phyloP scores from a whole-genome alignment of 768 basidiomycete genomes.

The Boletus subcaerulescens region DNA sequence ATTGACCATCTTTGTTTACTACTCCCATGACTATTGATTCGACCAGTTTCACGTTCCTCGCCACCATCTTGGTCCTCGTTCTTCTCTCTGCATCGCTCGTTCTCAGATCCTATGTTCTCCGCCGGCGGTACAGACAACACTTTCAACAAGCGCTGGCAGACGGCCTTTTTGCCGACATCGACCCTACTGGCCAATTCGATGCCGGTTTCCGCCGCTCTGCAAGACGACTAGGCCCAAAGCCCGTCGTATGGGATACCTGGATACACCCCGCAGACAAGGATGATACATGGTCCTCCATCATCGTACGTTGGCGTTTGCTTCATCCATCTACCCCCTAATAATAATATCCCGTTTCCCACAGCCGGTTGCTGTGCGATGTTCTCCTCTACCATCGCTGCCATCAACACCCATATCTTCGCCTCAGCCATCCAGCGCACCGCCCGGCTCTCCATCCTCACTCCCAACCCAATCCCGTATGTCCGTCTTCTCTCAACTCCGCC shows the following conservation, averaged over 20 bases:
- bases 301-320: conserved; percentile 2
- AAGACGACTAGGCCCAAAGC: conserved; percentile 9
- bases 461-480: not conserved
- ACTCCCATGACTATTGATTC: conserved; percentile 11
- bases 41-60: conserved; percentile 66
- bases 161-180: conserved; percentile 39
- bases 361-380: conserved; percentile 17
- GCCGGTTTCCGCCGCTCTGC: conserved; percentile 3
- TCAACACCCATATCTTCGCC: not conserved
- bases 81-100: conserved; percentile 63
- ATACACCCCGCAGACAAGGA: not conserved
- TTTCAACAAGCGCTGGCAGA: conserved; percentile 52
- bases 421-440: not conserved
- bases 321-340: not conserved
- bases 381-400: not conserved
- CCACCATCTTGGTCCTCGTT: conserved; percentile 66
- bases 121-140: conserved; percentile 53
- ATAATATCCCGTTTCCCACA: conserved; percentile 1
- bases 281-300: conserved; percentile 13
- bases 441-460: not conserved
- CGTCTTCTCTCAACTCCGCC: conserved; percentile 10
- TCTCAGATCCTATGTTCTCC: conserved; percentile 58
- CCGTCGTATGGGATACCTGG: conserved; percentile 19
- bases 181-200: not conserved
- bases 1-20: not conserved